Evolutionary conservation across 1,284 basidiomycete species (phyloP), one percentile per base, ranked within the genome.

Genomic region (Ganoderma lucidum): DNA sequence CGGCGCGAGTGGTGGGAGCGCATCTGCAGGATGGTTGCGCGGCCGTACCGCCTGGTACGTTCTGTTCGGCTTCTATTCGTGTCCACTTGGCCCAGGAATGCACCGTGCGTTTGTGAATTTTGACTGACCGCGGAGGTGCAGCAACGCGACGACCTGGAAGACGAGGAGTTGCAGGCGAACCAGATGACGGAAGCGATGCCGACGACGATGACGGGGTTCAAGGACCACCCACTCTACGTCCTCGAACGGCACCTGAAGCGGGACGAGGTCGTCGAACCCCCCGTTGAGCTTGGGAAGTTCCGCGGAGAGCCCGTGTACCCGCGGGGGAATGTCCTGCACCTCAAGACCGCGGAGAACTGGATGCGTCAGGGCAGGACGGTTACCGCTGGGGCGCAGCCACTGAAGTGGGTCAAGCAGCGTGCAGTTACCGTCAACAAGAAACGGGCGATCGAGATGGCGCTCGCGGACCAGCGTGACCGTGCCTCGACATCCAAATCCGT

Each of bases 291-390:
- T 45, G 97, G 97, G 37, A 93, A 93, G 73, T 99, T 99, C 83
- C 90, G 94, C 73, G 97, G 96, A 64, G 95, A 97, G 78, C 84
- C 95, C 14, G 97, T 99, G n/a, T 99, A 94, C 79, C 87, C 94
- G 51, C 92, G 97, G 39, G 88, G 89, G 1, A 88, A 93, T 64
- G 95, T 99, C 6, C 84, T 97, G 23, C 81, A 88, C 3, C 87
- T 98, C 67, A 97, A 97, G 79, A 94, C 95, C 1, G 89, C 94
- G 23, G 97, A 99, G 78, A 97, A 94, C 77, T 99, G 97, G 96
- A 93, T 97, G 90, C 90, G 97, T 14, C 89, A 89, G 59, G 96
- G 98, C 0, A 87, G 96, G 37, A 83, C 84, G 64, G 84, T 99
- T 69, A 89, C 88, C 74, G 85, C 88, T 67, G 91, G 92, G 10